These are phyloP conservation scores for Casuarina cunninghamiana DNA, from an alignment of 306 rosid genomes.

Conservation along the genomic window DNA sequence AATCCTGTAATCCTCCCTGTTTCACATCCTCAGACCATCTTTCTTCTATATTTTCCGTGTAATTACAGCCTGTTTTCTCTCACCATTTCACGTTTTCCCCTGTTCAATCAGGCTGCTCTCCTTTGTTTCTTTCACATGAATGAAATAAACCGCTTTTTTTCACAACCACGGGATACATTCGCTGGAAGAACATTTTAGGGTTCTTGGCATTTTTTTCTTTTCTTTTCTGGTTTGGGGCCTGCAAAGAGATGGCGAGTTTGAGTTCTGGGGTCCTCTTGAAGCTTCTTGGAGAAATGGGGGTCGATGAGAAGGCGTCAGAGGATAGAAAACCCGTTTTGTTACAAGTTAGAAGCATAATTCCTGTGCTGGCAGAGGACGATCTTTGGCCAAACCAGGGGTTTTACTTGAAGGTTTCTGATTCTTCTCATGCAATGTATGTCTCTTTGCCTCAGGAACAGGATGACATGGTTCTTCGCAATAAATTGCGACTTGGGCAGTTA, in stretches of 20 bases:
- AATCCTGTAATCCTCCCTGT: background rate
- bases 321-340: slow-evolving; percentile 12
- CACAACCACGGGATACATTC: background rate
- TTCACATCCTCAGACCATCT: background rate
- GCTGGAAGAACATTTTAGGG: background rate
- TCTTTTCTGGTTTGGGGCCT: background rate
- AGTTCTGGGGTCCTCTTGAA: slow-evolving; percentile 37
- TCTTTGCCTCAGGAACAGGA: slow-evolving; percentile 40
- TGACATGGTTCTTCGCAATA: slow-evolving; percentile 34
- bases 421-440: slow-evolving; percentile 34
- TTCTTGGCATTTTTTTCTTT: background rate
- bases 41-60: background rate
- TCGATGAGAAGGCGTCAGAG: background rate
- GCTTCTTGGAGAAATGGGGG: slow-evolving; percentile 35
- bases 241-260: slow-evolving; percentile 31
- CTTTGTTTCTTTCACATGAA: background rate
- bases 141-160: background rate
- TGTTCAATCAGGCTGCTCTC: background rate
- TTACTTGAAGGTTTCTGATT: slow-evolving; percentile 42
- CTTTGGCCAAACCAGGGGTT: slow-evolving; percentile 41
- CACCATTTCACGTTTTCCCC: background rate
- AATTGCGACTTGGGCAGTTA: slow-evolving; percentile 36
- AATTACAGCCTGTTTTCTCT: background rate
- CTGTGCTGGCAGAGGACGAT: slow-evolving; percentile 29
- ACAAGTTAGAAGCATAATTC: slow-evolving; percentile 40